Evolutionary conservation across 345 rosid species (phyloP), one percentile per base, ranked within the genome.

Genomic region (Eucalyptus curtisii): DNA sequence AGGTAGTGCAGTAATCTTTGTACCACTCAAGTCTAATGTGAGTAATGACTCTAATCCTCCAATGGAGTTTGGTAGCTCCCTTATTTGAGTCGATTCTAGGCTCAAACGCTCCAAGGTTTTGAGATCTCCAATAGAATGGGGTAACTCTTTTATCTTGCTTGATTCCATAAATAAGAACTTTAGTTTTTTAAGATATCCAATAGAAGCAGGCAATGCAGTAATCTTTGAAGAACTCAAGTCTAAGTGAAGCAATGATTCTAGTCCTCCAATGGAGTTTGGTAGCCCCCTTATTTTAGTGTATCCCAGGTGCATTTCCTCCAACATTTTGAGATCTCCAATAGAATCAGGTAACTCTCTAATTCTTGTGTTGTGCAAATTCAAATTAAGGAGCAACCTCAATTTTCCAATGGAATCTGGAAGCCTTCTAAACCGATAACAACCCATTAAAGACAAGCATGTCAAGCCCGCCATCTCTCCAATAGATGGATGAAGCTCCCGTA

Each of bases 11-110:
- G 4, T 37, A 71, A 71, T 33, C 44, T 71, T 33, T 33, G 81
- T 33, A 4, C 0, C 0, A 0, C 0, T 0, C 27, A 71, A 37
- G 0, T 2, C 24, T 71, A 71, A 71, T 6, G 2, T 0, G 6
- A 76, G 45, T 44, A 76, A 76, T 37, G 82, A 76, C 42, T 76
- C 82, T 37, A 76, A 47, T 76, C 82, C 82, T 76, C 47, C 82
- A 3, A 37, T 76, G 45, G 82, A 76, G 45, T 19, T 37, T 20
- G 47, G 82, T 37, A 76, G 82, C 82, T 76, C 27, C 82, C 45
- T 71, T 33, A 71, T 19, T 17, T 10, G 13, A 37, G 45, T 19
- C 8, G 2, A 33, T 37, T 2, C 13, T 12, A 76, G 14, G 47
- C 1, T 1, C 82, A 76, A 37, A 5, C 0, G 0, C 82, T 76